Conservation (phyloP, 345 rosid genomes). For the Euphorbia peplus region DNA sequence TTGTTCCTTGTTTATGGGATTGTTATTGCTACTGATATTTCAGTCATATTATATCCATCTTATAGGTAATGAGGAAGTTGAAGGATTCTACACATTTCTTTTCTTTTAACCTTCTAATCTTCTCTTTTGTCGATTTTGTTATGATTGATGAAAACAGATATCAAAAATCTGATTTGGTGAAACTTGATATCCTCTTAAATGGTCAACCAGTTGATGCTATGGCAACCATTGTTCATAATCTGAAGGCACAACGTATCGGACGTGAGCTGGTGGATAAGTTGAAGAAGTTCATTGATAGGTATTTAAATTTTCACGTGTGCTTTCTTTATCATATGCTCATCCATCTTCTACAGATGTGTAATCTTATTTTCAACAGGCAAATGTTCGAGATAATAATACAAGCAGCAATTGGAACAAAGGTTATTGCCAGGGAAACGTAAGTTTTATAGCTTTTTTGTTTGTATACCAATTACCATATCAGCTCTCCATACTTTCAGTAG, state of each 20-base stretch:
- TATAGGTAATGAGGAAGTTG: neutral
- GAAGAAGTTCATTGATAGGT: constrained; percentile 82
- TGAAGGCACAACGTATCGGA: constrained; percentile 93
- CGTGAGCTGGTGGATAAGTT: constrained; percentile 87
- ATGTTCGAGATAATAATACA: constrained; percentile 96
- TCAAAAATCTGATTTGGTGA: constrained; percentile 81
- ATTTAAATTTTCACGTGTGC: constrained; percentile 7
- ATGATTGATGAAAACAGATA: constrained; percentile 38
- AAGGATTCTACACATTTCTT: neutral
- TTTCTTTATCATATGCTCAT: constrained; percentile 10
- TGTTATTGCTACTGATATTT: neutral
- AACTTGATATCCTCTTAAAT: constrained; percentile 85
- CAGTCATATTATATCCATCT: neutral
- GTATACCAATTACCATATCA: neutral
- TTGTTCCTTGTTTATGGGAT: neutral
- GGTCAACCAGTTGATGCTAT: constrained; percentile 96
- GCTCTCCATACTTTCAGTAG: neutral
- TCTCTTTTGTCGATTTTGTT: neutral
- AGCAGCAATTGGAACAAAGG: constrained; percentile 92
- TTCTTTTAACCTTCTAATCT: neutral
- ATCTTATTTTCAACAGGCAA: constrained; percentile 51
- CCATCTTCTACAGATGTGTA: neutral
- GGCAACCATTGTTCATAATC: constrained; percentile 83
- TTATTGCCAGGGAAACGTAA: constrained; percentile 91
- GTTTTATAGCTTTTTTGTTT: constrained; percentile 20